A percentile compares a stretch with the other conserved stretches of the same genome.
These are phyloP conservation scores for Phytophthora citricola DNA, from an alignment of 352 stramenopile species.

Conservation along the genomic window DNA sequence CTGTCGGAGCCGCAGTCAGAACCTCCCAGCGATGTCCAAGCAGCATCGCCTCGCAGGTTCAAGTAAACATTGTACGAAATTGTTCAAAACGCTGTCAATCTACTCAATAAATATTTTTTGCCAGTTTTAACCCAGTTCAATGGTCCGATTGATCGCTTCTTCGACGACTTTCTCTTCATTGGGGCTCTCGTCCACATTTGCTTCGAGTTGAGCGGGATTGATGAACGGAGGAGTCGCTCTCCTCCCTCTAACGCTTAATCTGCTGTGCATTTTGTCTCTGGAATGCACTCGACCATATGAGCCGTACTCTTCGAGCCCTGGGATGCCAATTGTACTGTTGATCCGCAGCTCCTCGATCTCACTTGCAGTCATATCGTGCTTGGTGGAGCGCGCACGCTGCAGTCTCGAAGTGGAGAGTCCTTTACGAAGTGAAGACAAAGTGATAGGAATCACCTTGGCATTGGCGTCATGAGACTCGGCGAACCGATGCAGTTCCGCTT, in stretches of 20 bases:
- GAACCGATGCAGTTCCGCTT: slow-evolving; percentile 63
- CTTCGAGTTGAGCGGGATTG: slow-evolving; percentile 2
- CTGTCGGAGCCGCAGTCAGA: slow-evolving; percentile 32
- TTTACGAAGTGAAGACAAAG: slow-evolving; percentile 45
- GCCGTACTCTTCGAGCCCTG: slow-evolving; percentile 21
- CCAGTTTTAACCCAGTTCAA: slow-evolving; percentile 1
- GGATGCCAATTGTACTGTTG: slow-evolving; percentile 28
- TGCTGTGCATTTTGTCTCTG: background rate
- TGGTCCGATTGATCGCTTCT: too few species aligned
- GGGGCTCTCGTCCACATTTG: background rate
- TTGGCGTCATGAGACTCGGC: slow-evolving; percentile 68
- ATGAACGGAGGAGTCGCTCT: background rate
- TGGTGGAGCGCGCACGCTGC: slow-evolving; percentile 18
- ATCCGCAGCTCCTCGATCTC: slow-evolving; percentile 26
- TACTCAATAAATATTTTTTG: slow-evolving; percentile 37
- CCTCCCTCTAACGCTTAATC: background rate
- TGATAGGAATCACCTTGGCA: slow-evolving; percentile 69
- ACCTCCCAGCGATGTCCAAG: slow-evolving; percentile 29
- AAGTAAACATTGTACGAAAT: slow-evolving; percentile 41
- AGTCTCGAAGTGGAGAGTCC: slow-evolving; percentile 34
- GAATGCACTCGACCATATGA: slow-evolving; percentile 7
- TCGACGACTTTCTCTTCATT: background rate
- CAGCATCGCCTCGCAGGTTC: slow-evolving; percentile 9
- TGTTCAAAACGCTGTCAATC: slow-evolving; percentile 33
- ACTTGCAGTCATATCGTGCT: slow-evolving; percentile 10